Evolutionary conservation across 495 filamentous ascomycete genomes (phyloP).

Genomic region (Penicillium silybi): DNA sequence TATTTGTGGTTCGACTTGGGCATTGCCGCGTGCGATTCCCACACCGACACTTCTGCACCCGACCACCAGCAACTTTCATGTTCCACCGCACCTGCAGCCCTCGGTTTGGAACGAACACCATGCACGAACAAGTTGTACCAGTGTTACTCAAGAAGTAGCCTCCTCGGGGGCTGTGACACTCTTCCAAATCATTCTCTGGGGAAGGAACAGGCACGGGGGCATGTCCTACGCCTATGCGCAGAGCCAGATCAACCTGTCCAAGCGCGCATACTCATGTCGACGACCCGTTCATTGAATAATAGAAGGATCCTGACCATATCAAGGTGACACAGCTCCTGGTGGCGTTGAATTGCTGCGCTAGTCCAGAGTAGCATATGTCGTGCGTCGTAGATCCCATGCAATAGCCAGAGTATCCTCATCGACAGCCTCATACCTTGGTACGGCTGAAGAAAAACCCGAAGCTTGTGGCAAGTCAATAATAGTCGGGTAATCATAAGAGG

Average conservation of each 20-base stretch:
- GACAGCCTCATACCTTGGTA: too few species aligned
- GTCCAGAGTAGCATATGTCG: too few species aligned
- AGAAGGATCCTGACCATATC: not conserved
- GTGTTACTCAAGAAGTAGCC: not conserved
- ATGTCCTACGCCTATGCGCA: not conserved
- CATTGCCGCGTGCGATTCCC: not conserved
- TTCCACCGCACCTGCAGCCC: conserved; percentile 1
- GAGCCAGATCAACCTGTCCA: not conserved
- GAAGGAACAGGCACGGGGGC: not conserved
- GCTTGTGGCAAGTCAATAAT: too few species aligned
- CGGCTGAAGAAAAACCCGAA: too few species aligned
- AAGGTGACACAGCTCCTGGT: not conserved
- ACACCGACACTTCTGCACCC: conserved; percentile 1
- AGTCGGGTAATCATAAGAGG: too few species aligned
- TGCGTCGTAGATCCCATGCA: too few species aligned
- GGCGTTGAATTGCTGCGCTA: too few species aligned
- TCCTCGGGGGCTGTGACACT: not conserved
- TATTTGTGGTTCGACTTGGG: not conserved
- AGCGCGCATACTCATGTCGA: not conserved
- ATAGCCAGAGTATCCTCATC: too few species aligned
- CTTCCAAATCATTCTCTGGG: not conserved
- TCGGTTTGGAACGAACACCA: not conserved
- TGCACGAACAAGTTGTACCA: not conserved
- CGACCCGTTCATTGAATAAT: not conserved
- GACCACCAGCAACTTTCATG: not conserved